Evolutionary conservation across 2,329 filamentous ascomycete genomes (phyloP).

Genomic region (Talaromyces marneffei): DNA sequence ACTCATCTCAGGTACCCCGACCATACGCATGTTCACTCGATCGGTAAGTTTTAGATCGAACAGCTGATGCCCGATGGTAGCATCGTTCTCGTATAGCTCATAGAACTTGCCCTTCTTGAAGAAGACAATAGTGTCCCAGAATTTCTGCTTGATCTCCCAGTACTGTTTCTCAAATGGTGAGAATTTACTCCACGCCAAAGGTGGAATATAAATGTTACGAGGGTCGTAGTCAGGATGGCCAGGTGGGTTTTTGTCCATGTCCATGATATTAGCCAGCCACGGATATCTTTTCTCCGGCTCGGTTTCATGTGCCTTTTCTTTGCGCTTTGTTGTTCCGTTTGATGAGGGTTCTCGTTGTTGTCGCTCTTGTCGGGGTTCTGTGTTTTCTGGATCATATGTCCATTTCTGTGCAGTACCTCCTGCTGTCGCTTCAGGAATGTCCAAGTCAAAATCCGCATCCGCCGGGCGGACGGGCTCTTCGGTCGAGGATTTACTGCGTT

Average conservation of each 20-base stretch:
- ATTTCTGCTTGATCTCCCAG: conserved; percentile 98
- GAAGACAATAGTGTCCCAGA: conserved; percentile 96
- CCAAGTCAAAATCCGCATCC: conserved; percentile 50
- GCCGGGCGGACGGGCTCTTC: conserved; percentile 47
- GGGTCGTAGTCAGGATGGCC: conserved; percentile 87
- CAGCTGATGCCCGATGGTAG: conserved; percentile 88
- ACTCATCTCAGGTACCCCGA: conserved; percentile 91
- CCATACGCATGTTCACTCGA: conserved; percentile 99
- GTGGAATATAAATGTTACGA: conserved; percentile 83
- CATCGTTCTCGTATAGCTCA: conserved; percentile 96
- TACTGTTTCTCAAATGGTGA: conserved; percentile 97
- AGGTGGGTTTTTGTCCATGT: conserved; percentile 73
- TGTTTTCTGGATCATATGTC: conserved; percentile 63
- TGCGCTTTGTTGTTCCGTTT: conserved; percentile 32
- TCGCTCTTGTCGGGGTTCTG: conserved; percentile 47
- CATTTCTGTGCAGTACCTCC: conserved; percentile 73
- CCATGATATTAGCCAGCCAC: conserved; percentile 80
- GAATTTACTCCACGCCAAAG: conserved; percentile 71
- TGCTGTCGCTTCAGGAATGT: conserved; percentile 48
- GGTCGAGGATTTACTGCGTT: conserved; percentile 26
- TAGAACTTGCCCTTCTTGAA: conserved; percentile 99
- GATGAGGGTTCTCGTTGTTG: conserved; percentile 31
- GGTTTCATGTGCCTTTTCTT: conserved; percentile 66
- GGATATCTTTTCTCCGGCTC: conserved; percentile 82
- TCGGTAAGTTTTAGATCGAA: conserved; percentile 98